Evolutionary conservation across 371 early-diverging fungal genomes (phyloP).

Genomic region (Phascolomyces articulosus): DNA sequence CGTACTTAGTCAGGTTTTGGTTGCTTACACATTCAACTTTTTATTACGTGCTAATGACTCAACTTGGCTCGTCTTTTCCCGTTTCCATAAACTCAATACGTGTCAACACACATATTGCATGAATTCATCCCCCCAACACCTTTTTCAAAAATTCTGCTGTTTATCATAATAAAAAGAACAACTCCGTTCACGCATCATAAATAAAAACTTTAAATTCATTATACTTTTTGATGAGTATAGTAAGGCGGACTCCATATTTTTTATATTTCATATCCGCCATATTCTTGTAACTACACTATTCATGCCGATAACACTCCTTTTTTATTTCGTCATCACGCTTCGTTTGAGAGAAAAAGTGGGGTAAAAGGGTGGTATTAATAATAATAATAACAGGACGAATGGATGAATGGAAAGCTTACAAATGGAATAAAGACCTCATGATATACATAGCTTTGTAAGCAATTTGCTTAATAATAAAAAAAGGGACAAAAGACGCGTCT

Average conservation of each 20-base stretch:
- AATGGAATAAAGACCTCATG: no score
- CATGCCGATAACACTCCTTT: neutral
- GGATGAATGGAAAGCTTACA: no score
- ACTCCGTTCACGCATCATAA: conserved; percentile 6
- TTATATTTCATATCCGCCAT: neutral
- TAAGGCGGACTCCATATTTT: conserved; percentile 3
- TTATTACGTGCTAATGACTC: conserved; percentile 7
- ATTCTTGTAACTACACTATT: neutral
- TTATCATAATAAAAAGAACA: neutral
- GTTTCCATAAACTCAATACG: neutral
- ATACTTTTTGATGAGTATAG: no score
- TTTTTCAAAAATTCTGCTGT: no score
- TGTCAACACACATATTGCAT: neutral
- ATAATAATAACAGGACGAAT: no score
- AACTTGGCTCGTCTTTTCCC: neutral
- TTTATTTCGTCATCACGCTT: neutral
- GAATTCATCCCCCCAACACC: neutral
- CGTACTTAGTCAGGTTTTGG: neutral
- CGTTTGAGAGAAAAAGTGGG: neutral
- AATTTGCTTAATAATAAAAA: no score
- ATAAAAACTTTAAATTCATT: neutral
- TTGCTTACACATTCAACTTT: neutral
- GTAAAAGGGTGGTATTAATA: no score
- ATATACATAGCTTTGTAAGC: no score
- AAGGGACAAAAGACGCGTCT: no score